Percentiles rank a stretch among this genome's conserved stretches.
These are phyloP conservation scores for Russula ochroleuca DNA, from an alignment of 768 basidiomycete species.

Conservation along the genomic window DNA sequence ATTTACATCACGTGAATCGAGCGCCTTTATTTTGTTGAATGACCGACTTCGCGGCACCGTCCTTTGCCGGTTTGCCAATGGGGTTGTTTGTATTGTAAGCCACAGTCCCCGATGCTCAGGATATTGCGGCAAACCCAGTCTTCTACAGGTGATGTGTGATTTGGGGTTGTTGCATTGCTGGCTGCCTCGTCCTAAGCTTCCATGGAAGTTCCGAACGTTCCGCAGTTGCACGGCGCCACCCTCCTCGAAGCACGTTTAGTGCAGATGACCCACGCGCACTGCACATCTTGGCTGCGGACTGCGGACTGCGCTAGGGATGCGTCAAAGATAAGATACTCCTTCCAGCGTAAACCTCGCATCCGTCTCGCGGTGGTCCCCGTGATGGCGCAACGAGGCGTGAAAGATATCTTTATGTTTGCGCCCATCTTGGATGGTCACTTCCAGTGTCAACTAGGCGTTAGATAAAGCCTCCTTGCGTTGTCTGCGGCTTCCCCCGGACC, in stretches of 20 bases:
- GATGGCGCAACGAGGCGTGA: constrained; percentile 4
- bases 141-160: too few species aligned
- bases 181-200: too few species aligned
- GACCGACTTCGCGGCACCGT: neutral
- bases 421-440: neutral
- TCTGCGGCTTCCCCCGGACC: too few species aligned
- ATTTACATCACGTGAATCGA: constrained; percentile 1
- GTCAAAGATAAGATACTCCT: neutral
- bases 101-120: too few species aligned
- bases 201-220: neutral
- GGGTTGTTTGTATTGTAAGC: too few species aligned
- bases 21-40: neutral
- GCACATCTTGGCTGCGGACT: neutral
- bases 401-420: neutral
- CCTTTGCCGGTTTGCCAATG: too few species aligned
- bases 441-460: neutral
- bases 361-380: neutral
- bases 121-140: too few species aligned
- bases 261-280: neutral
- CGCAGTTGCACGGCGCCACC: neutral
- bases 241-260: neutral
- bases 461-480: neutral
- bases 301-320: constrained; percentile 8
- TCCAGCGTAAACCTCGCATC: neutral
- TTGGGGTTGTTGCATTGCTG: too few species aligned